Percentiles rank a stretch among this genome's conserved stretches.
Evolutionary conservation across 1,284 basidiomycete species (phyloP).

Genomic region (Heterobasidion annosum): DNA sequence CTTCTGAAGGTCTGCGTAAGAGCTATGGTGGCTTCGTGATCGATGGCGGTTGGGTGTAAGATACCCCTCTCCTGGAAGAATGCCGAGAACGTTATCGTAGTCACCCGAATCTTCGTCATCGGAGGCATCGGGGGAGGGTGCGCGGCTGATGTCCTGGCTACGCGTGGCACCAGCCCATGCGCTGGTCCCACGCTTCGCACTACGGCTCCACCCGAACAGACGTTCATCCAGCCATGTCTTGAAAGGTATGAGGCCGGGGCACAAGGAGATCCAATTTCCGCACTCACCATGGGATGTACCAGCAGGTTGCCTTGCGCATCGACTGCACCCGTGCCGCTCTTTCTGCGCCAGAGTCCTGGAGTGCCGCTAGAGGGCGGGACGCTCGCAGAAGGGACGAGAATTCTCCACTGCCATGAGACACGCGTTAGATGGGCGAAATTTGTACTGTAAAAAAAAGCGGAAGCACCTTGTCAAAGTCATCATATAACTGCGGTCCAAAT

Average conservation of each 20-base stretch:
- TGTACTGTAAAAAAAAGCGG: background rate
- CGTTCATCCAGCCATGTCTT: constrained; percentile 89
- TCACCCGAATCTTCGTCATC: constrained; percentile 76
- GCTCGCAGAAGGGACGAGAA: constrained; percentile 75
- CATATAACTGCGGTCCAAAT: constrained; percentile 82
- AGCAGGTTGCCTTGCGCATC: constrained; percentile 74
- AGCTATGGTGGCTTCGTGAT: constrained; percentile 59
- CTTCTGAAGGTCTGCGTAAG: constrained; percentile 72
- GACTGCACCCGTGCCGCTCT: constrained; percentile 65
- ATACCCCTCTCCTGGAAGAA: constrained; percentile 38
- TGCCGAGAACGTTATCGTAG: constrained; percentile 69
- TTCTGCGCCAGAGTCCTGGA: constrained; percentile 64
- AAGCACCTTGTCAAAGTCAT: constrained; percentile 78
- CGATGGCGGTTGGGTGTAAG: constrained; percentile 24
- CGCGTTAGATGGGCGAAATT: background rate
- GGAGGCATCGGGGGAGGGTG: constrained; percentile 58
- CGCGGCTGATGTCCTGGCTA: constrained; percentile 51
- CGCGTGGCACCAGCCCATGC: constrained; percentile 50
- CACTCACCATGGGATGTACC: constrained; percentile 67
- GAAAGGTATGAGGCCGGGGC: background rate
- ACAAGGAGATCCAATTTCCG: background rate
- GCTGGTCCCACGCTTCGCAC: constrained; percentile 61
- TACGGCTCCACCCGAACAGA: constrained; percentile 86
- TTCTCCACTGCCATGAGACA: constrained; percentile 49
- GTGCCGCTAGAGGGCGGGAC: constrained; percentile 69